Conservation (phyloP, 2,329 filamentous ascomycete species). For the Colletotrichum siamense region DNA sequence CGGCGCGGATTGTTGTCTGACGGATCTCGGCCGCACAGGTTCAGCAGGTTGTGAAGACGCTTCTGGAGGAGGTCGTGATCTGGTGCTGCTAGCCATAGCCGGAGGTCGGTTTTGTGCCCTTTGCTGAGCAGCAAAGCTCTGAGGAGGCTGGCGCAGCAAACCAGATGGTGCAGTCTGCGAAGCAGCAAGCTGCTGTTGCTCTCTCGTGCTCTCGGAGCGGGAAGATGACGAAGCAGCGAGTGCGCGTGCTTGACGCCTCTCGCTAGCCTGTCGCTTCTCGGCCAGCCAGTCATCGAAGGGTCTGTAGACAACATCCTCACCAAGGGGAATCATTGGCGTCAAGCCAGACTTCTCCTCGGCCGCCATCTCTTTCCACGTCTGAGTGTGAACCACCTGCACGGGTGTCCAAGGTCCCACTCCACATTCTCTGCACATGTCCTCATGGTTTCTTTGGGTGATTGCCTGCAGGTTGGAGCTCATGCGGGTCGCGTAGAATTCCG, state of each 20-base stretch:
- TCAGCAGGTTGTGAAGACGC: constrained; percentile 2
- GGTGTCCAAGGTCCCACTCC: constrained; percentile 62
- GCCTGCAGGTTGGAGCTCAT: constrained; percentile 49
- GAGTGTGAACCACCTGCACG: constrained; percentile 53
- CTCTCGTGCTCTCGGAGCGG: constrained; percentile 26
- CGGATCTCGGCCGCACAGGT: constrained; percentile 5
- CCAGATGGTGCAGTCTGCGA: constrained; percentile 43
- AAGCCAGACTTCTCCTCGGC: constrained; percentile 71
- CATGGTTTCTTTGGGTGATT: constrained; percentile 56
- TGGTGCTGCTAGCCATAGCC: constrained; percentile 28
- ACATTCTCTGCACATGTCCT: constrained; percentile 63
- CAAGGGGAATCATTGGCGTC: constrained; percentile 67
- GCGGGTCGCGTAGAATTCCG: constrained; percentile 62
- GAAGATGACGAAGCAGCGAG: constrained; percentile 22
- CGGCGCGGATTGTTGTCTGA: constrained; percentile 18
- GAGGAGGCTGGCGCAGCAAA: constrained; percentile 59
- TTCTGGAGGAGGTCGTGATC: constrained; percentile 32
- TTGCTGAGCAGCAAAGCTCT: constrained; percentile 72
- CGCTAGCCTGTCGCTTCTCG: constrained; percentile 55
- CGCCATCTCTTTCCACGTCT: constrained; percentile 70
- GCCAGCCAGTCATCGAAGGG: constrained; percentile 66
- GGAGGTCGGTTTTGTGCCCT: constrained; percentile 59
- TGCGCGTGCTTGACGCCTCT: constrained; percentile 45
- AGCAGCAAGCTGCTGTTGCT: constrained; percentile 38
- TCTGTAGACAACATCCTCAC: constrained; percentile 66